Evolutionary conservation across 169 alveolate genomes (phyloP), one percentile per base, ranked within the genome.

Genomic region (Cryptosporidium parvum): DNA sequence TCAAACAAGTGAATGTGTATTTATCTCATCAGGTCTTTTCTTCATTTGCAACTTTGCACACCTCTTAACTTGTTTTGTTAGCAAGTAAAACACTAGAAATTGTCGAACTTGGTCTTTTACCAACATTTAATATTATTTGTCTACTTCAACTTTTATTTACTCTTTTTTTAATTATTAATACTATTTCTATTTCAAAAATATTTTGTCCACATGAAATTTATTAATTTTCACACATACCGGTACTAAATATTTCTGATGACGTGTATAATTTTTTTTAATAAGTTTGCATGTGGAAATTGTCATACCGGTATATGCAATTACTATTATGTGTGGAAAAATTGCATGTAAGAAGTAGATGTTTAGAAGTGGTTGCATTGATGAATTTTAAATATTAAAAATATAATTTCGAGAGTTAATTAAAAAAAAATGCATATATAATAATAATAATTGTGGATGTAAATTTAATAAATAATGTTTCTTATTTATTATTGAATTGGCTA

Each of bases 41-140:
- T 62, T 80, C 44, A 65, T 80, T 8, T 62, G 89, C 56, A 80
- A 21, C 9, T 65, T 80, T 18, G 42, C 62, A 14, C 61, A 80
- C 26, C 67, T 37, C 65, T 31, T 70, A 21, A 45, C 84, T 6
- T 70, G 65, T 44, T 9, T 70, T 44, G 67, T 44, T 44, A 29
- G 59, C 10, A 23, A 70, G 12, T 70, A 70, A 45, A 44, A 31
- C 7, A 18, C 21, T 26, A 67, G 1, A 37, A 33, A 31, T n/a
- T 67, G 5, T 9, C 14, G 18, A 31, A 7, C 0, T 33, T 29
- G n/a, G 2, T 12, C 10, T 33, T 18, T 7, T 7, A 37, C 5
- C 8, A 37, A 10, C 9, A 14, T 21, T 9, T 37, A 1, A 67
- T 7, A 61, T 21, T 14, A 37, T 67, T 21, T 2, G 33, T 14